These are phyloP conservation scores for Amanita rubescens DNA, from an alignment of 768 basidiomycete species.

Conservation along the genomic window DNA sequence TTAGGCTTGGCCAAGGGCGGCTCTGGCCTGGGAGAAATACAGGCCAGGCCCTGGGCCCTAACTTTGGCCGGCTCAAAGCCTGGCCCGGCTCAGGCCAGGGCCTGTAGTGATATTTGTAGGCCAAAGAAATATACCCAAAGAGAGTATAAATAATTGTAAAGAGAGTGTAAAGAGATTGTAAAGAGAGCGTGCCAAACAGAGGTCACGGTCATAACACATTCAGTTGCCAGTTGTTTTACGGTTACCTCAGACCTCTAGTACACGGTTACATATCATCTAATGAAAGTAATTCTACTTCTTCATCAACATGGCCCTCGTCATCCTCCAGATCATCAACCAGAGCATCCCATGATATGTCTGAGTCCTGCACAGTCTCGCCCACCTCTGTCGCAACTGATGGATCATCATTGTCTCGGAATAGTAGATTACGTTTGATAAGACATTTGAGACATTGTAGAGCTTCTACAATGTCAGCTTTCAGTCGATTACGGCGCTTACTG, in stretches of 20 bases:
- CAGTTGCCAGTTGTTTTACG: too few relatives aligned
- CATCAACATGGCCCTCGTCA: too few relatives aligned
- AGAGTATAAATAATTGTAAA: too few relatives aligned
- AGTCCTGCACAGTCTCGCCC: too few relatives aligned
- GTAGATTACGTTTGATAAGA: slow-evolving; percentile 12
- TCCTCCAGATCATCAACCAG: too few relatives aligned
- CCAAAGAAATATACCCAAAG: neutral
- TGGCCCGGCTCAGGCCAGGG: neutral
- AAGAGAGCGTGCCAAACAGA: too few relatives aligned
- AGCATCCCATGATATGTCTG: too few relatives aligned
- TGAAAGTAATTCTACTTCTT: too few relatives aligned
- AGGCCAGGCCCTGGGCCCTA: neutral
- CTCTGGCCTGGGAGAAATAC: neutral
- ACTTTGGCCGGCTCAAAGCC: neutral
- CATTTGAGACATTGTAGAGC: slow-evolving; percentile 14
- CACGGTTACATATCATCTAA: too few relatives aligned
- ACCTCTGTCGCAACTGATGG: neutral
- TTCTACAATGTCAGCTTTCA: slow-evolving; percentile 27
- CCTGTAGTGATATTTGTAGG: neutral
- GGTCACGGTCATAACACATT: too few relatives aligned
- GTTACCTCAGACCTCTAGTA: too few relatives aligned
- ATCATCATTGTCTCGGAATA: slow-evolving; percentile 16
- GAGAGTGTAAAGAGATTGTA: too few relatives aligned
- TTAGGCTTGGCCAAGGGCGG: neutral
- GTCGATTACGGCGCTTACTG: slow-evolving; percentile 23